Evolutionary conservation across 176 grass and related monocot genomes (phyloP), one percentile per base, ranked within the genome.

Genomic region (Zea luxurians): DNA sequence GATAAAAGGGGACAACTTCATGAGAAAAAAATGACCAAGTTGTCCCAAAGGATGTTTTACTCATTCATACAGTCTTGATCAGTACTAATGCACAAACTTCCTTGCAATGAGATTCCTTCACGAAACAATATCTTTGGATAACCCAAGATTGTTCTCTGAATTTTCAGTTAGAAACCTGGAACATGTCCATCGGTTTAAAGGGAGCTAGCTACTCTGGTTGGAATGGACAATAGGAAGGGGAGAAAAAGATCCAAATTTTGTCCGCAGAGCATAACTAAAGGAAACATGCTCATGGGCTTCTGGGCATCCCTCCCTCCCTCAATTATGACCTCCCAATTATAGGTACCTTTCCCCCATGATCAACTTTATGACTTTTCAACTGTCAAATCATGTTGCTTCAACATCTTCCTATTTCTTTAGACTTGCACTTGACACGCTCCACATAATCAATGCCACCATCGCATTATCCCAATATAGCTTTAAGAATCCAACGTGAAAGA

Each of bases 361-460:
- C 55, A 76, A 80, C 76, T 84, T 84, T 76, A 74, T 64, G 76
- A 21, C 59, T 6, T 80, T 84, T 80, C 40, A 76, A 76, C 57
- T 68, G 61, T 80, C 46, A 7, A 35, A 70, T 80, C 52, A 70
- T 68, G 70, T 17, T 41, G 64, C 6, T 54, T 80, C 21, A 70
- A 53, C 45, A 52, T 83, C 21, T 49, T 35, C 61, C 54, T 55
- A 55, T 54, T 13, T 83, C 64, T 21, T 63, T 4, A 71, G 10
- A 58, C 45, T 82, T 65, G 21, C 16, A 64, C 9, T 64, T 80
- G 34, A 13, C 55, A 59, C 20, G 4, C 70, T 81, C 41, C 54
- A 71, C 55, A 86, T 40, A 68, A 68, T 52, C 8, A 64, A 47
- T 52, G 21, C 38, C 18, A 59, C 16, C 37, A 58, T 55, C 62